Conservation (phyloP, 345 rosid genomes). For the Bruguiera gymnorhiza region DNA sequence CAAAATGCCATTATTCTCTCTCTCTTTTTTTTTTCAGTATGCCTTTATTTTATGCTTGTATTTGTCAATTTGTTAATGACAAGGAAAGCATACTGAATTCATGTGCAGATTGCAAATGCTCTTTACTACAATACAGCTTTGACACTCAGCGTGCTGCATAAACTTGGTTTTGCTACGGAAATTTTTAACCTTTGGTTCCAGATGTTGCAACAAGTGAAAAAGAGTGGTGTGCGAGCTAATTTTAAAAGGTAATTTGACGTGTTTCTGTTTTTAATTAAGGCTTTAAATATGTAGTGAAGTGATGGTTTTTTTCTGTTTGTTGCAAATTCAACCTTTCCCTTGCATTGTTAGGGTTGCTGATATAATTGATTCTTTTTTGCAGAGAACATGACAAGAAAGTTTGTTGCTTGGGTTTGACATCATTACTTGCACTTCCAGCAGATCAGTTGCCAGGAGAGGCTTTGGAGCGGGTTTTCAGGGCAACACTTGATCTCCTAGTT, state of each 20-base stretch:
- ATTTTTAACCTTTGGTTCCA: constrained; percentile 91
- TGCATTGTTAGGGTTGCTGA: constrained; percentile 6
- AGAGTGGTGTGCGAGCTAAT: constrained; percentile 71
- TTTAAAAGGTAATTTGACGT: constrained; percentile 62
- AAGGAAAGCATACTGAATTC: background rate
- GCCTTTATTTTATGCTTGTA: background rate
- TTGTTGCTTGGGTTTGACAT: constrained; percentile 92
- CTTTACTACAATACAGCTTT: constrained; percentile 80
- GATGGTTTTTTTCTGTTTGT: constrained; percentile 2
- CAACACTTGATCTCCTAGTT: constrained; percentile 80
- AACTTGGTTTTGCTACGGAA: constrained; percentile 69
- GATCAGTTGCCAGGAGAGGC: constrained; percentile 89
- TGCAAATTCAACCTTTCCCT: background rate
- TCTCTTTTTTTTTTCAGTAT: background rate
- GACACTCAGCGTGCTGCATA: constrained; percentile 76
- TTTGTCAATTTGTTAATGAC: too few relatives aligned
- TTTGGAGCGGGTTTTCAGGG: constrained; percentile 76
- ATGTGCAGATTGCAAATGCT: constrained; percentile 86
- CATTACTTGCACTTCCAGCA: constrained; percentile 78
- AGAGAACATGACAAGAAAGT: constrained; percentile 98
- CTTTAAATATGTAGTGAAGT: background rate
- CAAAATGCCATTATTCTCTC: background rate
- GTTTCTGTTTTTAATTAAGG: background rate
- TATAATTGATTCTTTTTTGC: constrained; percentile 26
- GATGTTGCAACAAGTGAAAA: constrained; percentile 89